Conservation (phyloP, 2,329 filamentous ascomycete genomes). For the Botrytis aclada region DNA sequence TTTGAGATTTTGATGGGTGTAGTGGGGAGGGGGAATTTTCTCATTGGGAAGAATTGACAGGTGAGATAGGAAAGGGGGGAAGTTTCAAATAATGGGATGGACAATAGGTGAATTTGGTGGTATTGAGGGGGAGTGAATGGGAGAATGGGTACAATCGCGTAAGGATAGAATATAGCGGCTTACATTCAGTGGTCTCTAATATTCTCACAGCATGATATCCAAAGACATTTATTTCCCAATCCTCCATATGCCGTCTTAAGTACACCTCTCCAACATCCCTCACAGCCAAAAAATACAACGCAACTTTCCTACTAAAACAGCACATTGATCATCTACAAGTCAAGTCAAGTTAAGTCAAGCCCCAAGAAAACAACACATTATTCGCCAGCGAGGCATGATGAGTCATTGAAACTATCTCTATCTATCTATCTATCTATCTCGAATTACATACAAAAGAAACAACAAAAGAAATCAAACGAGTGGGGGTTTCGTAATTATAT, state of each 20-base stretch:
- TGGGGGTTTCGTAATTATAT: not conserved
- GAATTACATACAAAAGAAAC: not conserved
- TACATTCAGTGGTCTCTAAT: not conserved
- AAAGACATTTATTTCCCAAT: not conserved
- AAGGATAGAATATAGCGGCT: not conserved
- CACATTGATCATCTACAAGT: too few species aligned
- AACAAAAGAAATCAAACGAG: not conserved
- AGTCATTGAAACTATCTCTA: not conserved
- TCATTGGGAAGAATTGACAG: accelerated
- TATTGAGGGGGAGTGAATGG: too few species aligned
- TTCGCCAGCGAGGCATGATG: not conserved
- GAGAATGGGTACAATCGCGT: not conserved
- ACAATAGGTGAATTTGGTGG: not conserved
- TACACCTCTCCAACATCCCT: too few species aligned
- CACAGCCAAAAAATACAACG: too few species aligned
- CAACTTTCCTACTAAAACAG: too few species aligned
- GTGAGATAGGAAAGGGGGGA: not conserved
- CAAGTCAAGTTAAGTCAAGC: not conserved
- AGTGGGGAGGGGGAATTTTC: accelerated
- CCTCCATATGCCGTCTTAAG: too few species aligned
- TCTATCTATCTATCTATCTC: not conserved
- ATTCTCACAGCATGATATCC: not conserved
- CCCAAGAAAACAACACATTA: not conserved
- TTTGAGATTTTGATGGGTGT: not conserved
- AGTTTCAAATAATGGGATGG: not conserved